Conservation (phyloP, 1,284 basidiomycete species). For the Fomes fomentarius region DNA sequence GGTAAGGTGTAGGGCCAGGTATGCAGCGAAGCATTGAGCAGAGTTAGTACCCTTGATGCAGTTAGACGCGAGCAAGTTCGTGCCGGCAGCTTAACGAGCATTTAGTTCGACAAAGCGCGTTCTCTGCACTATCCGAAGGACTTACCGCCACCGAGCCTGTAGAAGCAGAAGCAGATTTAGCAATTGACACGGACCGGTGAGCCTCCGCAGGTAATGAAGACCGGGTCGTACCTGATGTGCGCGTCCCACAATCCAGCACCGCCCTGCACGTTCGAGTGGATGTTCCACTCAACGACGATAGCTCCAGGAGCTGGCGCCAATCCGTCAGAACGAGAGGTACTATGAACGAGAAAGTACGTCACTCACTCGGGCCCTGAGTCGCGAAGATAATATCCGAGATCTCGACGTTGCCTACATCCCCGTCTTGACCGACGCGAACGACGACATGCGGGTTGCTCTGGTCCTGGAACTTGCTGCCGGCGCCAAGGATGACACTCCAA, state of each 20-base stretch:
- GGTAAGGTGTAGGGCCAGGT: slow-evolving; percentile 67
- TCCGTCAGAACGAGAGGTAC: too few species aligned
- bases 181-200: too few species aligned
- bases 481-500: slow-evolving; percentile 75
- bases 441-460: slow-evolving; percentile 55
- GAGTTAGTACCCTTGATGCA: slow-evolving; percentile 47
- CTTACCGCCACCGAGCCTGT: slow-evolving; percentile 32
- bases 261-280: slow-evolving; percentile 57
- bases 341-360: too few species aligned
- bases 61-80: slow-evolving; percentile 50
- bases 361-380: slow-evolving; percentile 55
- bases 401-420: slow-evolving; percentile 55
- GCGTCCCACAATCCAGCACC: slow-evolving; percentile 76
- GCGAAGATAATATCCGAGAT: slow-evolving; percentile 65
- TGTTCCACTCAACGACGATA: slow-evolving; percentile 77
- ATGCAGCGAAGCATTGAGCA: slow-evolving; percentile 57
- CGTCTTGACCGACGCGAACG: slow-evolving; percentile 56
- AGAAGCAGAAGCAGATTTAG: neutral
- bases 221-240: slow-evolving; percentile 46
- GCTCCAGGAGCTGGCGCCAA: slow-evolving; percentile 56
- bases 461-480: slow-evolving; percentile 61
- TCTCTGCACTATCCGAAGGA: too few species aligned
- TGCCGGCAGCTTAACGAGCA: slow-evolving; percentile 43
- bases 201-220: neutral
- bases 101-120: too few species aligned